A percentile compares a stretch with the other conserved stretches of the same genome.
Evolutionary conservation across 768 basidiomycete genomes (phyloP).

Genomic region (Heimioporus sp.): DNA sequence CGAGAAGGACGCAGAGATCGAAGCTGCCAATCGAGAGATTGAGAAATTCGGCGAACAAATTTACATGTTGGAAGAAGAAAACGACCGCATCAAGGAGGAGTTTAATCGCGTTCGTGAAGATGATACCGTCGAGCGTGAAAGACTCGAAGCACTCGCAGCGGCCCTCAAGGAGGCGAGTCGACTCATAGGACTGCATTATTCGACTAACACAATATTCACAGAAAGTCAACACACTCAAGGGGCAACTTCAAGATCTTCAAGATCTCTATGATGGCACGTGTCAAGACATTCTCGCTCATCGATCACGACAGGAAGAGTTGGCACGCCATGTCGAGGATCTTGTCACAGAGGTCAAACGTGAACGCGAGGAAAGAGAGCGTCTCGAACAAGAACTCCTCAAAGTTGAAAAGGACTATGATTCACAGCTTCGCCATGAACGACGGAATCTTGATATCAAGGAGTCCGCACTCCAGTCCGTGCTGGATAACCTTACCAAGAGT

Average conservation of each 20-base stretch:
- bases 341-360: constrained; percentile 57
- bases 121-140: constrained; percentile 66
- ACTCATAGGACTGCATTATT: not conserved
- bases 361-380: constrained; percentile 55
- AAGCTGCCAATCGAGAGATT: constrained; percentile 70
- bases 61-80: constrained; percentile 84
- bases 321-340: constrained; percentile 72
- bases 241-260: constrained; percentile 62
- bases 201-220: constrained; percentile 30
- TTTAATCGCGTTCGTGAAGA: constrained; percentile 67
- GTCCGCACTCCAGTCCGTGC: constrained; percentile 58
- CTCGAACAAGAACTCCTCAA: constrained; percentile 52
- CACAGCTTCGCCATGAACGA: constrained; percentile 54
- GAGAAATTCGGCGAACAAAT: constrained; percentile 79
- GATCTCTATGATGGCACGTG: constrained; percentile 63
- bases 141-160: constrained; percentile 60
- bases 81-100: constrained; percentile 74
- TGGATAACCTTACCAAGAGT: constrained; percentile 59
- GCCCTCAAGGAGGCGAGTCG: constrained; percentile 77
- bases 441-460: constrained; percentile 71
- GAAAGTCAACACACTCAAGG: constrained; percentile 69
- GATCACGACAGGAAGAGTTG: constrained; percentile 74
- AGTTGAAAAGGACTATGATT: constrained; percentile 64
- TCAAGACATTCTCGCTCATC: constrained; percentile 64
- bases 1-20: constrained; percentile 77